Evolutionary conservation across 2,329 filamentous ascomycete species (phyloP).

Genomic region (Sporothrix curviconia): DNA sequence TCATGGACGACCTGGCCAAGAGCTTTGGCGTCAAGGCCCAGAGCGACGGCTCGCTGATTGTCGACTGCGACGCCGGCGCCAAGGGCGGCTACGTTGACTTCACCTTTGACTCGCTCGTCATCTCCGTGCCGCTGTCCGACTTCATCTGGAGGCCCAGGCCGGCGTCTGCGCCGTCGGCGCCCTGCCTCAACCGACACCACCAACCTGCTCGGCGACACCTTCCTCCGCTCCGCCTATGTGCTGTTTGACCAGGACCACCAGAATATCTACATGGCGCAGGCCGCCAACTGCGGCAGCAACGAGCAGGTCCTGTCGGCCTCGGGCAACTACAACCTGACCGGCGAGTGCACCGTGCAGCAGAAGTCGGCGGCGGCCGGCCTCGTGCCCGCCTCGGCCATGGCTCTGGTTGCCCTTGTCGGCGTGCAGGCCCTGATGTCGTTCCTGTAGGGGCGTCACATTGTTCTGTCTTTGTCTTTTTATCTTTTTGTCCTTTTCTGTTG

Average conservation of each 20-base stretch:
- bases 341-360: constrained; percentile 18
- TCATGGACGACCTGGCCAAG: constrained; percentile 41
- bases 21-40: constrained; percentile 35
- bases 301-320: constrained; percentile 18
- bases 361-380: background rate
- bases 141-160: constrained; percentile 25
- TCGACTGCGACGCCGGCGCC: constrained; percentile 26
- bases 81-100: constrained; percentile 33
- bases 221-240: constrained; percentile 23
- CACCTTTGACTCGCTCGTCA: constrained; percentile 31
- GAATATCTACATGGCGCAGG: constrained; percentile 23
- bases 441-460: background rate
- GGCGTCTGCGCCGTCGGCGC: constrained; percentile 21
- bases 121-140: constrained; percentile 34
- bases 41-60: constrained; percentile 20
- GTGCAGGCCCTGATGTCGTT: constrained; percentile 3
- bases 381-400: background rate
- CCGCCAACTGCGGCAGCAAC: constrained; percentile 24
- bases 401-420: constrained; percentile 9
- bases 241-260: constrained; percentile 24
- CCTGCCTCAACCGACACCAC: constrained; percentile 8
- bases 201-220: constrained; percentile 24
- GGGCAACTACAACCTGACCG: constrained; percentile 18
- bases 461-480: background rate
- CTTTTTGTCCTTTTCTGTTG: too few relatives aligned